Evolutionary conservation across 768 basidiomycete species (phyloP).

Genomic region (Galerina sulciceps): DNA sequence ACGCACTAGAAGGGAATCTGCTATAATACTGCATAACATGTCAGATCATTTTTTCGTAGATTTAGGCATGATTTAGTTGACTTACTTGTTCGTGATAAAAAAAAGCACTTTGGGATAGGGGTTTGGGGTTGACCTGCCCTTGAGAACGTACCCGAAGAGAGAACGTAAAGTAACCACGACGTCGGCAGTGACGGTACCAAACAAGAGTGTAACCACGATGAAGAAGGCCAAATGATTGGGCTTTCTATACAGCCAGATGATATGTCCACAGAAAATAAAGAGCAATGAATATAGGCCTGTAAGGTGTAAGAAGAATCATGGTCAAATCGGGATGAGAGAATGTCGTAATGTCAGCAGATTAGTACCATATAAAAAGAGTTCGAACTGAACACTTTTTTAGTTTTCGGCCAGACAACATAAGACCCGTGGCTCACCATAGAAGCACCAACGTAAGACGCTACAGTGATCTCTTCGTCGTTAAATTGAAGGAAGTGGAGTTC

Average conservation of each 20-base stretch:
- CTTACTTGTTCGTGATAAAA: conserved; percentile 22
- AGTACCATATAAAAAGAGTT: conserved; percentile 24
- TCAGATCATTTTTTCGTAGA: not conserved
- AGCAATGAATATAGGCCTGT: conserved; percentile 17
- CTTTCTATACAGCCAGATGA: conserved; percentile 14
- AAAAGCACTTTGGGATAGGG: conserved; percentile 12
- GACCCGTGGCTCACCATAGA: conserved; percentile 13
- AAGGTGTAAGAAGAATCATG: not conserved
- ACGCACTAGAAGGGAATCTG: conserved; percentile 23
- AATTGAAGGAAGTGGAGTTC: not conserved
- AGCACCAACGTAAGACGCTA: conserved; percentile 13
- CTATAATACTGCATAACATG: conserved; percentile 19
- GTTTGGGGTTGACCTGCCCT: conserved; percentile 7
- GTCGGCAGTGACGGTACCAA: conserved; percentile 18
- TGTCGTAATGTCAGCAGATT: not conserved
- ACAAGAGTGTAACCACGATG: conserved; percentile 11
- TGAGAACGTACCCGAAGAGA: conserved; percentile 15
- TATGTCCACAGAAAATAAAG: conserved; percentile 16
- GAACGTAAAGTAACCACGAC: conserved; percentile 14
- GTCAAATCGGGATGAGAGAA: not conserved
- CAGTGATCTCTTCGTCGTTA: not conserved
- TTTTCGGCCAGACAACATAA: not conserved
- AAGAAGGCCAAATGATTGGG: conserved; percentile 14
- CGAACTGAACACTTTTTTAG: conserved; percentile 10
- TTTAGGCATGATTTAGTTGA: not conserved